Conservation (phyloP, 768 basidiomycete species). For the Suillus bovinus region DNA sequence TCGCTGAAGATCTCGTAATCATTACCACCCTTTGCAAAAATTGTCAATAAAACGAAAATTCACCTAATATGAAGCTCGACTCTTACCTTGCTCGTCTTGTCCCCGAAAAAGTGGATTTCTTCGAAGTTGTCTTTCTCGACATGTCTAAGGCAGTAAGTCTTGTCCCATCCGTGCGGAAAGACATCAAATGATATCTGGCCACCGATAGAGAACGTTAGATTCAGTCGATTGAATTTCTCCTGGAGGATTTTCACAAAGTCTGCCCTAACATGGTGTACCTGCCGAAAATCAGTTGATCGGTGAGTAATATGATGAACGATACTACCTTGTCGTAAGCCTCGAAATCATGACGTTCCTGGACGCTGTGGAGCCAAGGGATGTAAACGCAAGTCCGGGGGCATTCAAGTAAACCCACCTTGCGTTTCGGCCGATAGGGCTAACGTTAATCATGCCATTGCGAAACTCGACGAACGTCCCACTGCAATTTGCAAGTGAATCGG, state of each 20-base stretch:
- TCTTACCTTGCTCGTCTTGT: slow-evolving; percentile 76
- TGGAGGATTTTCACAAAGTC: slow-evolving; percentile 75
- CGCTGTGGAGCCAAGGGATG: slow-evolving; percentile 40
- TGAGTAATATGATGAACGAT: not conserved
- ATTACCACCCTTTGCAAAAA: slow-evolving; percentile 78
- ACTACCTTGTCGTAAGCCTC: slow-evolving; percentile 77
- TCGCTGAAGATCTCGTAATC: slow-evolving; percentile 91
- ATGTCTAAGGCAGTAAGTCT: slow-evolving; percentile 84
- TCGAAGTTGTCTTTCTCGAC: slow-evolving; percentile 86
- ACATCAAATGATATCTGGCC: slow-evolving; percentile 97
- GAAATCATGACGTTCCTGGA: slow-evolving; percentile 81
- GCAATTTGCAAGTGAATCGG: slow-evolving; percentile 16
- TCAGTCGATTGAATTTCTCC: slow-evolving; percentile 63
- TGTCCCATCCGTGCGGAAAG: slow-evolving; percentile 94
- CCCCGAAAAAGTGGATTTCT: slow-evolving; percentile 98
- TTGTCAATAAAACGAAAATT: slow-evolving; percentile 8
- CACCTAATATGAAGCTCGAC: not conserved
- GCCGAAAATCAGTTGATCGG: not conserved
- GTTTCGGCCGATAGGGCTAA: slow-evolving; percentile 94
- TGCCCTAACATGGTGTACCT: slow-evolving; percentile 72
- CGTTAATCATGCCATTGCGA: slow-evolving; percentile 96
- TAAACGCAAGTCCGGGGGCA: not conserved
- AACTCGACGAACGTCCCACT: slow-evolving; percentile 98
- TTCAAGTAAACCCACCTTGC: slow-evolving; percentile 64
- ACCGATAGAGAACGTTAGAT: slow-evolving; percentile 81